These are phyloP conservation scores for Saccharomyces pastorianus DNA, from an alignment of 1,139 yeast species.

Conservation along the genomic window DNA sequence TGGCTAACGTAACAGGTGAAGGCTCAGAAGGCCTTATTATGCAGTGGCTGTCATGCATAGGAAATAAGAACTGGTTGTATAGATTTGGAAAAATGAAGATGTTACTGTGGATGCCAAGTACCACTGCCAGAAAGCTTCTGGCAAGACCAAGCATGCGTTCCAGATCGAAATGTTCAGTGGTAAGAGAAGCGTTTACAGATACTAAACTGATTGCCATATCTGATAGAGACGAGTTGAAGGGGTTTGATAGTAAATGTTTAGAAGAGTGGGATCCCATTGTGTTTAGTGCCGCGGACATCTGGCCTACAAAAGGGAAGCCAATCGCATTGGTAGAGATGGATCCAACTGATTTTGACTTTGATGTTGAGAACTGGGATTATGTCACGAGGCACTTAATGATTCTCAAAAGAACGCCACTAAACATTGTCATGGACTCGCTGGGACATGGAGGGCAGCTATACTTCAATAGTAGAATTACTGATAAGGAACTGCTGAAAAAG, in stretches of 20 bases:
- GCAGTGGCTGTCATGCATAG: constrained; percentile 69
- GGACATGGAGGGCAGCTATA: constrained; percentile 81
- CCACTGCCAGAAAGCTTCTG: constrained; percentile 54
- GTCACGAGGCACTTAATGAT: constrained; percentile 60
- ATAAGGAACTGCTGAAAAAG: constrained; percentile 37
- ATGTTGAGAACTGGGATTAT: constrained; percentile 56
- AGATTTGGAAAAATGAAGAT: constrained; percentile 65
- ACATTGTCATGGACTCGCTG: constrained; percentile 45
- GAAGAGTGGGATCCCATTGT: constrained; percentile 24
- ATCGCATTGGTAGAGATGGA: constrained; percentile 48
- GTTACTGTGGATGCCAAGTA: constrained; percentile 53
- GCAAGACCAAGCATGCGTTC: constrained; percentile 40
- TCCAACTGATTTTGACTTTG: constrained; percentile 39
- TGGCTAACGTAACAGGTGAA: constrained; percentile 53
- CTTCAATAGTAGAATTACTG: constrained; percentile 36
- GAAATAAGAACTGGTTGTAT: constrained; percentile 67
- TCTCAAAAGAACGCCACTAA: constrained; percentile 41
- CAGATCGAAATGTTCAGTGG: constrained; percentile 52
- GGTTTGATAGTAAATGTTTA: constrained; percentile 16
- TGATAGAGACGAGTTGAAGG: constrained; percentile 17
- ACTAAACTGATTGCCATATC: constrained; percentile 45
- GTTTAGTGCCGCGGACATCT: constrained; percentile 14
- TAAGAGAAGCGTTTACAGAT: constrained; percentile 53
- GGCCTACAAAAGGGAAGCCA: constrained; percentile 10
- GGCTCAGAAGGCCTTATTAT: constrained; percentile 63